Evolutionary conservation across 371 early-diverging fungal species (phyloP), one percentile per base, ranked within the genome.

Genomic region (Mucor racemosus): DNA sequence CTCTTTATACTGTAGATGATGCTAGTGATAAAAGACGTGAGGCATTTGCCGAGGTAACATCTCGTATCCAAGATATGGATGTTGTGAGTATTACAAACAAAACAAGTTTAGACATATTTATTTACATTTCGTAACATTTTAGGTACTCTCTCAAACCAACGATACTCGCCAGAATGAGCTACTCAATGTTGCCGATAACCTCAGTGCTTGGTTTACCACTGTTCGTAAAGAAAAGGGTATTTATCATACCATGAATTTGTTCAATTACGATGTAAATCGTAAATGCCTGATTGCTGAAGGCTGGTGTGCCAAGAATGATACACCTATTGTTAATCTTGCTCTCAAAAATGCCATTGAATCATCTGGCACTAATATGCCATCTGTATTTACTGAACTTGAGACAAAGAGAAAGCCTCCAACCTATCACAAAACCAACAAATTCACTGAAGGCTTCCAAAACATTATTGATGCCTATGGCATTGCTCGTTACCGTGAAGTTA

Each of bases 381-480:
- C 97, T 4, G 88, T 99, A 48, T 75, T 99, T 46, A 92, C 90
- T 69, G 94, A 92, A 65, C 61, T 96, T 50, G 81, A 80, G 35
- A 97, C 98, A 17, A 86, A 83, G 53, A 88, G 88, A 73, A 90
- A 87, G 65, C 97, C 96, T 17, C 99, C 99, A 11, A 99, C 99
- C 0, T 97, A 83, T 80, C 94, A 98, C 76, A 89, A 89, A 63
- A 94, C 96, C 65, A 98, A 98, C 89, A 94, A 94, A 78, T 95
- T 99, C 68, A 99, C 99, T 1, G 80, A 83, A 11, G 95, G 92
- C 5, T 99, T 99, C 87, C 99, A 99, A 83, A 87, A 84, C 54
- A 93, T 99, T 65, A 95, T 98, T 36, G 97, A 99, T 72, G 94
- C 99, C 0, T 99, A 99, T 78, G 99, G 99, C 60, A 90, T 99